Conservation (phyloP, 2,329 filamentous ascomycete species). For the Exophiala dermatitidis region DNA sequence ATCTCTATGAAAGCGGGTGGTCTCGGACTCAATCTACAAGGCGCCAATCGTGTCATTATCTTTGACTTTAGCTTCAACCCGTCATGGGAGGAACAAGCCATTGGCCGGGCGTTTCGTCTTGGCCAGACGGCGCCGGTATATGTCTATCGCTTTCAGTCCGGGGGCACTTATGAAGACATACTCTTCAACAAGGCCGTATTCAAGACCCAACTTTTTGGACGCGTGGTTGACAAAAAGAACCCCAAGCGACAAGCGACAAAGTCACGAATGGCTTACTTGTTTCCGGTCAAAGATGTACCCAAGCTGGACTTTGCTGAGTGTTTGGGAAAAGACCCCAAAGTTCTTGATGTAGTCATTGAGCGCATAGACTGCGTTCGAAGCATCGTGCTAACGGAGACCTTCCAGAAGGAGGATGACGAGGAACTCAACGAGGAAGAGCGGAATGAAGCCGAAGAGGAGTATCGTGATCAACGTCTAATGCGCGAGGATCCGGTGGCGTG, state of each 20-base stretch:
- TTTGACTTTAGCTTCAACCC: conserved; percentile 81
- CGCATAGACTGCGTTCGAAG: conserved; percentile 30
- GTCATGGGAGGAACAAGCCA: conserved; percentile 73
- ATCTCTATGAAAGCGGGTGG: conserved; percentile 81
- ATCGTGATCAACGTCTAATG: conserved; percentile 37
- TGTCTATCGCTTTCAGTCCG: conserved; percentile 73
- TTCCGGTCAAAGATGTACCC: conserved; percentile 47
- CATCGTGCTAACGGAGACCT: conserved; percentile 64
- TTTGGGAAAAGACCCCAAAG: conserved; percentile 51
- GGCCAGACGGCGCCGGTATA: conserved; percentile 74
- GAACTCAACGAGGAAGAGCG: conserved; percentile 55
- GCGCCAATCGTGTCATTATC: conserved; percentile 78
- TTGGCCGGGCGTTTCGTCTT: conserved; percentile 78
- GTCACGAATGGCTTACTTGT: conserved; percentile 50
- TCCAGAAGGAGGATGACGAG: conserved; percentile 61
- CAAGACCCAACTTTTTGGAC: conserved; percentile 70
- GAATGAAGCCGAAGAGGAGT: conserved; percentile 45
- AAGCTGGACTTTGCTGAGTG: conserved; percentile 49
- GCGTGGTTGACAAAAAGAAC: conserved; percentile 78
- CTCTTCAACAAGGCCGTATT: conserved; percentile 69
- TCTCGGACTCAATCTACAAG: conserved; percentile 72
- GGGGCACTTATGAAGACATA: conserved; percentile 70
- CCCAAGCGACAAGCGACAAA: conserved; percentile 59
- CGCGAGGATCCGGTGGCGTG: conserved; percentile 33
- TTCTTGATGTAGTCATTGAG: conserved; percentile 51